These are phyloP conservation scores for Kuraishia piskuri DNA, from an alignment of 805 yeast genomes.

Conservation along the genomic window DNA sequence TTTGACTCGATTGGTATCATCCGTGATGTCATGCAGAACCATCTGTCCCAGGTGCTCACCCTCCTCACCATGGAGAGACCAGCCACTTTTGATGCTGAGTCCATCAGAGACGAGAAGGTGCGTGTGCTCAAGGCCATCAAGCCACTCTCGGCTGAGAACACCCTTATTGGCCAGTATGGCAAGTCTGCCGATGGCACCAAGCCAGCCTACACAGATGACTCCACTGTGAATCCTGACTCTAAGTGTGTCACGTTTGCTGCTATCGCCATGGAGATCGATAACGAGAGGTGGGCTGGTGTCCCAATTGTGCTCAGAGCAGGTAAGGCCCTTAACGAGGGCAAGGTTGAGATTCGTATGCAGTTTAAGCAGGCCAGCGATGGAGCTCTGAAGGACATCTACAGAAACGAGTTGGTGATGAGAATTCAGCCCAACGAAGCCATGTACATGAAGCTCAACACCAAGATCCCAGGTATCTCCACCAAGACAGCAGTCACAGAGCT, in stretches of 20 bases:
- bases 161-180: slow-evolving; percentile 82
- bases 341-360: slow-evolving; percentile 92
- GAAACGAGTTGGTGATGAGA: slow-evolving; percentile 90
- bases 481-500: slow-evolving; percentile 80
- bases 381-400: slow-evolving; percentile 68
- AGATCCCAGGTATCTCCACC: slow-evolving; percentile 86
- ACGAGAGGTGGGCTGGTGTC: slow-evolving; percentile 98
- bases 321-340: slow-evolving; percentile 90
- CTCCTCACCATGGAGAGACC: slow-evolving; percentile 95
- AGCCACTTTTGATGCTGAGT: slow-evolving; percentile 81
- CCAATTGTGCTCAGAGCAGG: slow-evolving; percentile 96
- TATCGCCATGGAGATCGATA: slow-evolving; percentile 63
- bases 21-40: slow-evolving; percentile 98
- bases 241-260: slow-evolving; percentile 93
- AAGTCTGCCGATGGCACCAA: slow-evolving; percentile 79
- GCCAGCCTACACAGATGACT: slow-evolving; percentile 90
- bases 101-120: slow-evolving; percentile 93
- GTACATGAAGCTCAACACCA: slow-evolving; percentile 86
- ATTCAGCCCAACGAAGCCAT: slow-evolving; percentile 94
- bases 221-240: slow-evolving; percentile 73
- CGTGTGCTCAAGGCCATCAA: slow-evolving; percentile 79
- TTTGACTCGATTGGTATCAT: slow-evolving; percentile 92
- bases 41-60: slow-evolving; percentile 86
- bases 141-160: slow-evolving; percentile 54
- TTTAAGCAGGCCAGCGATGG: slow-evolving; percentile 82